Evolutionary conservation across 495 filamentous ascomycete genomes (phyloP), one percentile per base, ranked within the genome.

Genomic region (Penicillium alfredii): DNA sequence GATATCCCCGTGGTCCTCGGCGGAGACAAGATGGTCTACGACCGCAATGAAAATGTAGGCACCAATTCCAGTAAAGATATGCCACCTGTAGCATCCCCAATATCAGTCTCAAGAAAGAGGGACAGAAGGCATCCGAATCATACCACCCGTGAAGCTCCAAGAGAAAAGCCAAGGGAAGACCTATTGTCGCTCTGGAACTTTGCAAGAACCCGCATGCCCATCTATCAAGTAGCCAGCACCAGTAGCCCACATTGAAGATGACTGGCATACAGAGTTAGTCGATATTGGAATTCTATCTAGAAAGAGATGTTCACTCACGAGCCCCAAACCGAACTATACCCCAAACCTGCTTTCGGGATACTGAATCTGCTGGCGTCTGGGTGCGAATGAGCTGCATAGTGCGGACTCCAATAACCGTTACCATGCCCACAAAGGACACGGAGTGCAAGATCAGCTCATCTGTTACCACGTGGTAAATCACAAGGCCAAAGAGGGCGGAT

Each of bases 101-200:
- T 25, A 22, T 29, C 34, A 34, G 38, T 39, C 1, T 16, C 8
- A 8, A 26, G 7, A 18, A 11, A 13, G 21, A 28, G 30, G 40
- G 22, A 34, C 4, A 25, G 7, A 27, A 11, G 8, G 1, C 4
- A 14, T n/a, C n/a, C 2, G 45, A 40, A 53, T 25, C 53, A 64
- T n/a, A n/a, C 62, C 73, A 82, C 13, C 76, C 75, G 51, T 82
- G 76, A 11, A 80, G 48, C 47, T 78, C 75, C 1, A 78, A 44
- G 2, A 74, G 14, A 41, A 69, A 73, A 16, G 63, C 68, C 67
- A 57, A 74, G 1, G 74, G 77, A 28, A 56, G 32, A 37, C 61
- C 38, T 7, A 46, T 42, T n/a, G 14, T 24, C 10, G 12, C 13
- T 25, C 47, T 40, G 12, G 43, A 16, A 7, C 8, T 35, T 28